A percentile compares a stretch with the other conserved stretches of the same genome.
Evolutionary conservation across 2,329 filamentous ascomycete species (phyloP).

Genomic region (Cladosporium sp.): DNA sequence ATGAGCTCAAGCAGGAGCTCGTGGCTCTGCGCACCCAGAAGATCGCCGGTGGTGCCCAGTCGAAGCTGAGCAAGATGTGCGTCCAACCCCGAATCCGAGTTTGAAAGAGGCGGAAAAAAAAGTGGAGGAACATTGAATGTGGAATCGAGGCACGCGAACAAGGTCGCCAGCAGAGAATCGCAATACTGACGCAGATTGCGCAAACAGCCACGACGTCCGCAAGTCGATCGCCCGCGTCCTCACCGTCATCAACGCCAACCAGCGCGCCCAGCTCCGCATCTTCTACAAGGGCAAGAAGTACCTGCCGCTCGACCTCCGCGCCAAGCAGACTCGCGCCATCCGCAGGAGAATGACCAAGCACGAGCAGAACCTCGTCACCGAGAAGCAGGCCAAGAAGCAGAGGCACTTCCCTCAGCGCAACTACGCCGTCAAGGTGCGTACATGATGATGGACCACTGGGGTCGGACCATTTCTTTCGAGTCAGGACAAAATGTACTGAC

Average conservation of each 20-base stretch:
- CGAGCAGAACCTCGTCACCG: constrained; percentile 76
- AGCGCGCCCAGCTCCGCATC: constrained; percentile 92
- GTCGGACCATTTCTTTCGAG: not conserved
- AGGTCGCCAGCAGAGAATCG: constrained; percentile 12
- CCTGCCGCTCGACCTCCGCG: constrained; percentile 92
- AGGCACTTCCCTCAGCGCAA: constrained; percentile 98
- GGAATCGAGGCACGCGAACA: constrained; percentile 6
- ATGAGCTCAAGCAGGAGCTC: constrained; percentile 92
- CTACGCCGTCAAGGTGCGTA: constrained; percentile 87
- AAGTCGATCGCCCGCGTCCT: constrained; percentile 99
- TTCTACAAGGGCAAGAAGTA: constrained; percentile 99
- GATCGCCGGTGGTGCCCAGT: constrained; percentile 83
- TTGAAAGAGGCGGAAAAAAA: constrained; percentile 1
- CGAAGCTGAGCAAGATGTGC: constrained; percentile 98
- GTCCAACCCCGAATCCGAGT: constrained; percentile 27
- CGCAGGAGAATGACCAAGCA: constrained; percentile 88
- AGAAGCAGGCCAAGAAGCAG: constrained; percentile 95
- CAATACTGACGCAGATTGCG: constrained; percentile 11
- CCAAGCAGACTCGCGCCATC: constrained; percentile 97
- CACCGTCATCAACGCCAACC: constrained; percentile 99
- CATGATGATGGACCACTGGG: not conserved
- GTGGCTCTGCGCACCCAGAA: constrained; percentile 97
- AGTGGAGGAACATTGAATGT: constrained; percentile 6
- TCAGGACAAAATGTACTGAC: not conserved
- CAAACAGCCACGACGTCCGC: constrained; percentile 85